Percentiles rank a stretch among this genome's conserved stretches.
These are phyloP conservation scores for Avena atlantica DNA, from an alignment of 176 grass and related monocot genomes.

Conservation along the genomic window DNA sequence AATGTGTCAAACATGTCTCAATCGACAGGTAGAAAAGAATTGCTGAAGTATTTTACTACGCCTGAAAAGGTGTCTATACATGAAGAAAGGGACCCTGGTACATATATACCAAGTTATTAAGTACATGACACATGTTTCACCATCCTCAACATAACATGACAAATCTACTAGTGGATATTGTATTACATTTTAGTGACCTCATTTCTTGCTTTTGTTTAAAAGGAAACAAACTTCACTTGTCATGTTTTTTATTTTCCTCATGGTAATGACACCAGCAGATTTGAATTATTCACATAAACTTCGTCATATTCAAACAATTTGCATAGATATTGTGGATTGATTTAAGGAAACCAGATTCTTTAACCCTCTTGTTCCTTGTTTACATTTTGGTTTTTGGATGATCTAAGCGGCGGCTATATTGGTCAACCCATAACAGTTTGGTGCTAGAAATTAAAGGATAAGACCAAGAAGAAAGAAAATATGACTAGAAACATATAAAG, in stretches of 20 bases:
- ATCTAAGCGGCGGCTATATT: neutral
- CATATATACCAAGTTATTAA: neutral
- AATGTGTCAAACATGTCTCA: neutral
- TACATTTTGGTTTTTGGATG: neutral
- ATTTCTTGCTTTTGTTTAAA: neutral
- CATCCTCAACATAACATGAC: neutral
- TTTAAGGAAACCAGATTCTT: neutral
- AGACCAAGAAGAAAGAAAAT: constrained; percentile 30
- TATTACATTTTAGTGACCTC: neutral
- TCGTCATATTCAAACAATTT: neutral
- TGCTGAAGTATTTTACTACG: neutral
- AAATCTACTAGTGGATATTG: neutral
- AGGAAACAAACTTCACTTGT: neutral
- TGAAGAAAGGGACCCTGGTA: neutral
- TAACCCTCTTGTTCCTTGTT: neutral
- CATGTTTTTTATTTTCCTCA: neutral
- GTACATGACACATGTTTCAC: constrained; percentile 14
- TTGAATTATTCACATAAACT: neutral
- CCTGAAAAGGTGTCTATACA: neutral
- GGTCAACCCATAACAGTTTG: constrained; percentile 6
- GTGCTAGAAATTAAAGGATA: constrained; percentile 36
- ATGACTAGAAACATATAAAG: constrained; percentile 19
- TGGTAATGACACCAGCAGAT: neutral
- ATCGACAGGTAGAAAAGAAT: neutral
- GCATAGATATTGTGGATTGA: neutral